A percentile compares a stretch with the other conserved stretches of the same genome.
Conservation (phyloP, 1,284 basidiomycete genomes). For the Ustilago curta region DNA sequence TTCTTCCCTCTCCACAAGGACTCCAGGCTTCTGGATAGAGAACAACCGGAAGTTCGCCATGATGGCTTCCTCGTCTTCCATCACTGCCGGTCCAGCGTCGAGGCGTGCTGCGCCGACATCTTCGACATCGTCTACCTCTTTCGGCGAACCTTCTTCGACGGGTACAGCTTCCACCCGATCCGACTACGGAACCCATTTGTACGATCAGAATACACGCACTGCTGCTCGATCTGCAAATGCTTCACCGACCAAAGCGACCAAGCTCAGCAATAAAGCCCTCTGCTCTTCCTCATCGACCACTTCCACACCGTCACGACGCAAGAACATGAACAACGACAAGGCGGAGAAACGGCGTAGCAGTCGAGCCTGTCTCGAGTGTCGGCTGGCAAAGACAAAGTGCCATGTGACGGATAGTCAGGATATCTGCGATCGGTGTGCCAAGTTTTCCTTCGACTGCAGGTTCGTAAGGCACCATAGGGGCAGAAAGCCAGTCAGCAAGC, state of each 20-base stretch:
- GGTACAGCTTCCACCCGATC: background rate
- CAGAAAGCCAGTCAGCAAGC: conserved; percentile 44
- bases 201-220: conserved; percentile 20
- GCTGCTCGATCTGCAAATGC: conserved; percentile 9
- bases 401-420: conserved; percentile 34
- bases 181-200: conserved; percentile 20
- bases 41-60: conserved; percentile 4
- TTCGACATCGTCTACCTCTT: background rate
- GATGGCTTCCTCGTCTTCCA: conserved; percentile 24
- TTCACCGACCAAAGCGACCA: conserved; percentile 17
- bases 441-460: conserved; percentile 47
- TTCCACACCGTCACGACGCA: conserved; percentile 12
- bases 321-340: conserved; percentile 43
- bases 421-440: conserved; percentile 45
- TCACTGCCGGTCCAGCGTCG: conserved; percentile 19
- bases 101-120: conserved; percentile 15
- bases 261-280: conserved; percentile 7
- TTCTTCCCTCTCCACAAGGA: background rate
- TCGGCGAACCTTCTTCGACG: background rate
- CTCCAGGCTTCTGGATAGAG: background rate
- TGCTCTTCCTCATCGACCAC: conserved; percentile 1
- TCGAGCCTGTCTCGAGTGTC: conserved; percentile 47
- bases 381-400: conserved; percentile 49
- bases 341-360: conserved; percentile 44
- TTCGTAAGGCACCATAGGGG: conserved; percentile 48